Evolutionary conservation across 164 flowering plant species (phyloP).

Genomic region (Umbellularia californica): DNA sequence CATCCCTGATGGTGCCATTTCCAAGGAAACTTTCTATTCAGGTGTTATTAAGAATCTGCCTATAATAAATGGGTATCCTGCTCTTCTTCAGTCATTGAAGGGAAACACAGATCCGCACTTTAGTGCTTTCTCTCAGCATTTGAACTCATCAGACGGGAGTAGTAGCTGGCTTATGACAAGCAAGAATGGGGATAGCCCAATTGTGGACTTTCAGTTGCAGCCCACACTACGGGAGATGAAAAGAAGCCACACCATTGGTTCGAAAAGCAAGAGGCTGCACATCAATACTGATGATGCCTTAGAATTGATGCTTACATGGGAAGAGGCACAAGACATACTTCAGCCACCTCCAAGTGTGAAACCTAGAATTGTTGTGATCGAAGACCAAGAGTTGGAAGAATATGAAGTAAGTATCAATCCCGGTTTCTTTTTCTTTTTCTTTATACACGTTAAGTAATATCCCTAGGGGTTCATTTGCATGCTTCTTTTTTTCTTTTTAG

Average conservation of each 20-base stretch:
- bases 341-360: conserved; percentile 75
- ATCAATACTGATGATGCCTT: conserved; percentile 77
- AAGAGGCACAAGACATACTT: conserved; percentile 92
- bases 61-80: conserved; percentile 48
- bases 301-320: conserved; percentile 91
- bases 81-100: conserved; percentile 66
- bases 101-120: conserved; percentile 55
- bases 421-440: no score
- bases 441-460: no score
- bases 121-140: conserved; percentile 41
- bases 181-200: conserved; percentile 29
- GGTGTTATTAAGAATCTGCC: conserved; percentile 57
- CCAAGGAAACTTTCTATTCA: conserved; percentile 48
- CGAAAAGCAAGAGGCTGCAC: conserved; percentile 78
- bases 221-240: conserved; percentile 46
- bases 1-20: conserved; percentile 40
- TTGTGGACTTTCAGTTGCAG: conserved; percentile 32
- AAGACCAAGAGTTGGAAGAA: conserved; percentile 77
- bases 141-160: conserved; percentile 37
- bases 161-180: conserved; percentile 40
- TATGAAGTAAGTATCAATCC: conserved; percentile 20
- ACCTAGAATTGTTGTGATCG: conserved; percentile 55
- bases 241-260: conserved; percentile 65
- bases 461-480: no score
- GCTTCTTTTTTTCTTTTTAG: no score